Base-by-base conservation (phyloP, 2,329 filamentous ascomycete genomes). In the Colletotrichum higginsianum region DNA sequence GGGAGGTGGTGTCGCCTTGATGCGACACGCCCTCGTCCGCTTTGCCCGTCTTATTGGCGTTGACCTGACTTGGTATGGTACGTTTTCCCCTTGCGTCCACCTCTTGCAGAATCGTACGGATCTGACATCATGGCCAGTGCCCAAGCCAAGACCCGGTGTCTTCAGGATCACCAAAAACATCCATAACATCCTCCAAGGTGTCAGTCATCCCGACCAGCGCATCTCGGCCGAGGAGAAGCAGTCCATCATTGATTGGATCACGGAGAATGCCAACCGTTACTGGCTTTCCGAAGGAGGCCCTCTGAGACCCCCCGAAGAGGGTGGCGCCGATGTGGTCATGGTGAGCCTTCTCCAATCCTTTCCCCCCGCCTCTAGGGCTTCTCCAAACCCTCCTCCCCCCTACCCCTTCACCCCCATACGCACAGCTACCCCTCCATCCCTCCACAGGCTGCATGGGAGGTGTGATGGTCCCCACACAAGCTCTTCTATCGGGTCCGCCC, bases 91-190 rank as follows among this genome's bases (percentile, higher is more conserved):
- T 26, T 65, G 53, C 55, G 46, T 13, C 56, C 16, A 40, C 15
- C 21, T 44, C 7, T 55, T 30, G 61, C 35, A 46, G 50, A 63
- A 30, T 69, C 40, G 65, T 64, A 61, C 49, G 65, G 26, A 64
- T 55, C 67, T 74, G 64, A 74, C 71, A 68, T 64, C 61, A 69
- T 55, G 21, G 21, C 52, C 35, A 87, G 93, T 96, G 1, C 94
- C 94, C 8, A 94, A 94, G 79, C 93, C 94, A 26, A 91, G 92
- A 61, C 93, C 93, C 3, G 91, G 92, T 18, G 90, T 96, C 13
- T 96, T 96, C 81, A 88, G 93, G 61, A 92, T 94, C 80, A 96
- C 94, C 75, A 96, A 96, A 83, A 95, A 92, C 75, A 93, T 95
- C 76, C 94, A 96, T 88, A 96, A 96, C 81, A 95, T 96, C 74